phyloP scores from a whole-genome alignment of 2,329 filamentous ascomycete species.

The Alternaria alternata region DNA sequence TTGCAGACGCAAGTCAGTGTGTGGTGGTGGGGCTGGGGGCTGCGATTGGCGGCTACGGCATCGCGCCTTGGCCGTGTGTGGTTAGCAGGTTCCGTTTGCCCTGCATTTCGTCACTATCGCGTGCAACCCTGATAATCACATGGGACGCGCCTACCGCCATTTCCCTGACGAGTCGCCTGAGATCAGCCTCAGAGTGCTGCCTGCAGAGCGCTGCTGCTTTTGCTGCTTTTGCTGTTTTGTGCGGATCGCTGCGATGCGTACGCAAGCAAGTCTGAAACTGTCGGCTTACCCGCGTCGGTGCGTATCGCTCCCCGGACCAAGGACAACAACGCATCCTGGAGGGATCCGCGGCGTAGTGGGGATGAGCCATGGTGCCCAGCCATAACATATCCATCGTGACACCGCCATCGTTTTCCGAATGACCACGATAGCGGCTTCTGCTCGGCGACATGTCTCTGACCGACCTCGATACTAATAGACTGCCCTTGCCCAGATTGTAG shows the following conservation, averaged over 20 bases:
- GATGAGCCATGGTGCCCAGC: constrained; percentile 19
- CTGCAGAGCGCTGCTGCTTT: background rate
- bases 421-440: constrained; percentile 30
- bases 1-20: constrained; percentile 5
- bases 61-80: background rate
- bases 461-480: constrained; percentile 22
- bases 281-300: background rate
- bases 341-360: constrained; percentile 15
- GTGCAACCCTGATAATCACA: constrained; percentile 14
- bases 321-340: constrained; percentile 4
- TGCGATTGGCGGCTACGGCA: constrained; percentile 8
- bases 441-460: constrained; percentile 18
- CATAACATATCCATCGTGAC: constrained; percentile 28
- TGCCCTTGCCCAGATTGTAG: constrained; percentile 10
- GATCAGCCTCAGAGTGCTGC: background rate
- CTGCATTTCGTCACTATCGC: constrained; percentile 14
- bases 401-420: constrained; percentile 36
- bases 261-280: constrained; percentile 7
- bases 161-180: background rate
- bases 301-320: constrained; percentile 2
- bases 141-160: constrained; percentile 20
- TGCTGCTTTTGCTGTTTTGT: constrained; percentile 1
- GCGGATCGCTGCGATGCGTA: background rate
- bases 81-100: constrained; percentile 9
- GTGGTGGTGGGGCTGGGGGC: constrained; percentile 6